Conservation (phyloP, 371 early-diverging fungal genomes). For the Blastocladiella emersonii region DNA sequence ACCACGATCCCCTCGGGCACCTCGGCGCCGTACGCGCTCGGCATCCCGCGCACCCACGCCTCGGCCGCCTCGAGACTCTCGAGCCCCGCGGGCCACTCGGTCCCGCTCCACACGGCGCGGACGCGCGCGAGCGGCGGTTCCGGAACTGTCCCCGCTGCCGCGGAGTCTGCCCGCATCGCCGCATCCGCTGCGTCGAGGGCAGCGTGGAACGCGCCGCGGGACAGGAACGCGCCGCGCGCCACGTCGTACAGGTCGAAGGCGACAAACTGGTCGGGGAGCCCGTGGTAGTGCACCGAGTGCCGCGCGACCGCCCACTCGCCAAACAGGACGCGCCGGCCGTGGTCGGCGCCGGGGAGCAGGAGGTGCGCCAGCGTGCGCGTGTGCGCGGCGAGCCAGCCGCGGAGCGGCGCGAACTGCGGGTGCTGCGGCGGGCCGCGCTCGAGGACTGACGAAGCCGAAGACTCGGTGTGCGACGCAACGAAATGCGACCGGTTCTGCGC, state of each 20-base stretch:
- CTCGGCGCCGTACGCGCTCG: background rate
- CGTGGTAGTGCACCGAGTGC: conserved; percentile 30
- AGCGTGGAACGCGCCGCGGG: conserved; percentile 8
- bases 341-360: background rate
- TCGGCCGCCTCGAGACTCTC: background rate
- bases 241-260: conserved; percentile 31
- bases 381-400: conserved; percentile 17
- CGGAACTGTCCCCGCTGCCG: too few relatives aligned
- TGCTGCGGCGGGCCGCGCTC: conserved; percentile 14
- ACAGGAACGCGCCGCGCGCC: conserved; percentile 9
- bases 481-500: conserved; percentile 23
- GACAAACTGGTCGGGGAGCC: conserved; percentile 28
- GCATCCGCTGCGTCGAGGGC: too few relatives aligned
- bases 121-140: too few relatives aligned
- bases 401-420: conserved; percentile 21
- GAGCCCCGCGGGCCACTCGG: background rate
- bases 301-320: conserved; percentile 39
- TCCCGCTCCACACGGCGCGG: background rate
- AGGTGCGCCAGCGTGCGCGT: background rate
- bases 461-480: conserved; percentile 3
- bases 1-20: background rate
- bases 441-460: background rate
- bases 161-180: too few relatives aligned
- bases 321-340: conserved; percentile 20
- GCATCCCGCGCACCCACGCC: background rate